A percentile compares a stretch with the other conserved stretches of the same genome.
phyloP scores from a whole-genome alignment of 441 rosid species.

The Pelargonium fulgidum region DNA sequence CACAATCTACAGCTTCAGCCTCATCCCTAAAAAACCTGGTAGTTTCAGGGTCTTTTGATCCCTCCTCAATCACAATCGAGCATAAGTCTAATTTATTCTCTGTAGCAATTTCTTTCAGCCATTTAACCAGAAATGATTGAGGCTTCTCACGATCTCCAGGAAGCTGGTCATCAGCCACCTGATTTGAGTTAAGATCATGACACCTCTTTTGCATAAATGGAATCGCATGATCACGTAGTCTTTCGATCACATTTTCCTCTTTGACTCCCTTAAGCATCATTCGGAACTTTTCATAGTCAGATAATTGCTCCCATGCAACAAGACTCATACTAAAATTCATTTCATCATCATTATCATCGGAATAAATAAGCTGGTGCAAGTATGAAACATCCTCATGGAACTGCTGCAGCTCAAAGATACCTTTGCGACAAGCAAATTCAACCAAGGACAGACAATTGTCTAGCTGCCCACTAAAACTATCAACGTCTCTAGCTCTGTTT shows the following conservation, averaged over 20 bases:
- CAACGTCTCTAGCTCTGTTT: constrained; percentile 83
- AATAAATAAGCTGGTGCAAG: constrained; percentile 72
- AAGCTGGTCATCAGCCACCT: constrained; percentile 21
- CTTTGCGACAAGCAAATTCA: constrained; percentile 73
- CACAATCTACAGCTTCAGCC: constrained; percentile 71
- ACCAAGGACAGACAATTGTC: constrained; percentile 77
- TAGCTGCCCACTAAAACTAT: constrained; percentile 79
- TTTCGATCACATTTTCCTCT: constrained; percentile 56
- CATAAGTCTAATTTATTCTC: constrained; percentile 71
- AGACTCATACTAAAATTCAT: constrained; percentile 55
- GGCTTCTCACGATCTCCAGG: constrained; percentile 28
- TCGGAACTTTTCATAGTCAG: constrained; percentile 84
- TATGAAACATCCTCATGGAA: constrained; percentile 70
- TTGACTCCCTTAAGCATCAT: constrained; percentile 65
- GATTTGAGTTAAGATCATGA: constrained; percentile 22
- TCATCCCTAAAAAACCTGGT: constrained; percentile 62
- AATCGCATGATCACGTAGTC: constrained; percentile 59
- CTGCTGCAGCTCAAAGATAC: constrained; percentile 59
- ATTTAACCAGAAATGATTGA: constrained; percentile 70
- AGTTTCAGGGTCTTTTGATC: constrained; percentile 51
- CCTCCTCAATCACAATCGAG: constrained; percentile 80
- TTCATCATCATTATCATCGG: constrained; percentile 47
- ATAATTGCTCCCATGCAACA: constrained; percentile 66
- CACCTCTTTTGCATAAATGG: constrained; percentile 65
- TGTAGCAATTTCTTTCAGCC: constrained; percentile 80